Base-by-base conservation (phyloP, 2,329 filamentous ascomycete species). In the Ophiosphaerella narmari region DNA sequence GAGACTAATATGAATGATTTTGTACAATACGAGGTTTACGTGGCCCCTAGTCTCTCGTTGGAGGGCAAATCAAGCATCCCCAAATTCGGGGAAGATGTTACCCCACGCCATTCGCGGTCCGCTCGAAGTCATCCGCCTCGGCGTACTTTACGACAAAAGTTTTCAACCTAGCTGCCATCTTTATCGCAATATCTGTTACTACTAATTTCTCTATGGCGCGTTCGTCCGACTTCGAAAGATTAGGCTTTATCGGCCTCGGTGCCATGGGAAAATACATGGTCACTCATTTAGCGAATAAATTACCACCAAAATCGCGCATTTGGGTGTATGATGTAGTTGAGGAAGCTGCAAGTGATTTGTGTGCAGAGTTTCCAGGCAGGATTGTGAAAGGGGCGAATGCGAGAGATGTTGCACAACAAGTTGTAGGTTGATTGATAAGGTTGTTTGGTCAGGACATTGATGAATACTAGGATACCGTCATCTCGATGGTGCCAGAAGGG, bases 231-330 rank as follows among this genome's bases (percentile, higher is more conserved):
- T 69, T 70, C 50, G 56, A 55, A n/a, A 68, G 48, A 3, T 38
- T 80, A 18, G 77, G 78, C 38, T 84, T 82, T 67, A 77, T 48
- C 39, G 80, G 81, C 56, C 73, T 83, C 1, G 81, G 81, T n/a
- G 74, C 76, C 9, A 83, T 83, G 81, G 81, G 81, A 0, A 74
- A 72, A 44, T 80, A 80, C 9, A 83, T 83, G 80, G 74, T 77
- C 4, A 66, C 63, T 16, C 79, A 82, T 60, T 69, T 83, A 21
- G 74, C 77, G 8, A 73, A 74, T 18, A 82, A 80, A 55, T 69
- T 80, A 40, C 70, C 75, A 3, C 21, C 62, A 8, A 67, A 73
- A 9, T 75, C 76, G 7, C 69, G 69, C 3, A 75, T 82, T 48
- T 76, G 76, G 56, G 74, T 81, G 7, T 79, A 77, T 56, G 81